Conservation (phyloP, 179 eudicot species). For the Amaranthus tricolor region DNA sequence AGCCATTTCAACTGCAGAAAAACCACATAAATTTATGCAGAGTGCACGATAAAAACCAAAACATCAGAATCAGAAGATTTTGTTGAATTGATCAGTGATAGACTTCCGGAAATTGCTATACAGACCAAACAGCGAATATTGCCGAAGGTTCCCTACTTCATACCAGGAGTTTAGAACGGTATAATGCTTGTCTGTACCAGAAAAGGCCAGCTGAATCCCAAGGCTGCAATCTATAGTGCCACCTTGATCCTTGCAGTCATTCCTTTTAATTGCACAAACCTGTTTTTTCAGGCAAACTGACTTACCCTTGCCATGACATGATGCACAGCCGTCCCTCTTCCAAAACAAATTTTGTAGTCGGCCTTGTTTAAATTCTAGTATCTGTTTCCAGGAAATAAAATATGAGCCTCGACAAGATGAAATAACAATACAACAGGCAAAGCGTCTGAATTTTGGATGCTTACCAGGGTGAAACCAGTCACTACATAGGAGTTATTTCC, state of each 20-base stretch:
- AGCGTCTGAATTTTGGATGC: slow-evolving; percentile 17
- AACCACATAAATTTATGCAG: not conserved
- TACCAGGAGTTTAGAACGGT: slow-evolving; percentile 92
- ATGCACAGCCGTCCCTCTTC: slow-evolving; percentile 91
- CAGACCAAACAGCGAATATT: slow-evolving; percentile 80
- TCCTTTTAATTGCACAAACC: slow-evolving; percentile 71
- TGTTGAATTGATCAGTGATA: slow-evolving; percentile 71
- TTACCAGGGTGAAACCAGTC: slow-evolving; percentile 93
- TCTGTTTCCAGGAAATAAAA: slow-evolving; percentile 42
- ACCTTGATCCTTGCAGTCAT: slow-evolving; percentile 58
- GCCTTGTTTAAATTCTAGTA: slow-evolving; percentile 75
- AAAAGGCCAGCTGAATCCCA: slow-evolving; percentile 87
- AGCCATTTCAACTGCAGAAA: slow-evolving; percentile 1
- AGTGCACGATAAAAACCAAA: not conserved
- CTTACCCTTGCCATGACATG: slow-evolving; percentile 64
- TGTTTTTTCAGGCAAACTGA: slow-evolving; percentile 80
- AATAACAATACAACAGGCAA: not conserved
- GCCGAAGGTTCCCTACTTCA: slow-evolving; percentile 88
- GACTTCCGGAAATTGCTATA: slow-evolving; percentile 77
- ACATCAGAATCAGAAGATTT: slow-evolving; percentile 45
- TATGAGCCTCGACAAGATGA: not conserved
- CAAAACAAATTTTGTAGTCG: slow-evolving; percentile 78
- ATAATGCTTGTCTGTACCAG: slow-evolving; percentile 88
- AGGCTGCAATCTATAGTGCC: slow-evolving; percentile 83
- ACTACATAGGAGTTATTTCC: slow-evolving; percentile 62